Evolutionary conservation across 2,329 filamentous ascomycete genomes (phyloP), one percentile per base, ranked within the genome.

Genomic region (Penicillium occitanis): DNA sequence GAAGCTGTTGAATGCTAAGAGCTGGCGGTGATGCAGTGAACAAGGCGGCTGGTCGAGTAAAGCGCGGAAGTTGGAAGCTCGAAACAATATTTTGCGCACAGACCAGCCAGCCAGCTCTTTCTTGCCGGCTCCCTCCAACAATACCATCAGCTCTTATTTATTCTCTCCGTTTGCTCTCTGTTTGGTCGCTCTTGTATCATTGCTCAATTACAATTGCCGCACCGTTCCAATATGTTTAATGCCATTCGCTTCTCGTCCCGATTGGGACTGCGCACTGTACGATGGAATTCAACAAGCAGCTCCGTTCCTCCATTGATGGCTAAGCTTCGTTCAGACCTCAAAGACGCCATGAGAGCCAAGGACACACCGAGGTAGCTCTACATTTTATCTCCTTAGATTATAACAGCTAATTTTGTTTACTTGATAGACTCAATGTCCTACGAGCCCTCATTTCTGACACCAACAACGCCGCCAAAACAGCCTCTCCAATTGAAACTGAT

Each of bases 281-380:
- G 80, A 70, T 80, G 76, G 75, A 79, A 76, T 66, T 81, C 80
- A 28, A 79, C 78, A 22, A 70, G 72, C 40, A 72, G 76, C 25
- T 68, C 74, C 50, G 63, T 75, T 65, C 79, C 81, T 64, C 79
- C 81, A 11, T 73, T 84, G 64, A 78, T 83, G 71, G 70, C 74
- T 57, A 80, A 78, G 66, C 72, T 84, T 65, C 78, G 79, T 63
- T 70, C 76, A 66, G 82, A 84, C 71, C 72, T 84, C 53, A 84
- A 83, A 71, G 74, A 72, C 50, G 82, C 82, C 58, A 83, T 84
- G 82, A 76, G 77, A 68, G 81, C 81, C 17, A 84, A 82, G 72
- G 82, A 84, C 67, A 80, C 74, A 25, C 69, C 77, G 14, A 78
- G 80, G 81, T 82, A 40, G 50, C 53, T 40, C 17, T 11, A n/a